Base-by-base conservation (phyloP, 495 filamentous ascomycete genomes). In the Barbatosphaeria neglecta region DNA sequence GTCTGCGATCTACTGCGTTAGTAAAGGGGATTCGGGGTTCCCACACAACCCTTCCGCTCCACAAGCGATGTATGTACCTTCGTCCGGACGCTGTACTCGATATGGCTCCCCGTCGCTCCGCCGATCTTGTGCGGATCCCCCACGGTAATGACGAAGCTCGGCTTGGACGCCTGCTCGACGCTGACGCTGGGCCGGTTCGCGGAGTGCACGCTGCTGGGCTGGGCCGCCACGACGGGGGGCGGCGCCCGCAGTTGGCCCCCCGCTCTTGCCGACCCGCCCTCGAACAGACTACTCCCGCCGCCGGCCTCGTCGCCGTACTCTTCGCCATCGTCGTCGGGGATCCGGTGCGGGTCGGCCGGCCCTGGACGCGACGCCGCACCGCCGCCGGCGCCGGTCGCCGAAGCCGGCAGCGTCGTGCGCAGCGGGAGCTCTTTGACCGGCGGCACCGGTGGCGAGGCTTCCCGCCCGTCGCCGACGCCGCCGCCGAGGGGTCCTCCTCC, bases 101-200 rank as follows among this genome's bases (percentile, higher is more conserved):
- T 98, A 65, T 98, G 92, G 50, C 89, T 94, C 57, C 85, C 94
- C 11, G 93, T 95, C 58, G 96, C 66, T 65, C 97, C 92, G 37
- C 92, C 93, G 46, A 98, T 90, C 64, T 97, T 98, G 62, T 95
- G 87, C 33, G 93, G 93, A 70, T 98, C 92, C 37, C 92, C 92
- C 11, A 98, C 92, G 2, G 73, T 78, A 50, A 98, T 95, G n/a
- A 86, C 72, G 62, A 97, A 97, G 22, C 73, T 83, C 11, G 92
- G 93, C 53, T 92, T 86, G 33, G 88, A 81, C 42, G 92, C 90
- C 65, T 90, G 85, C 60, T 95, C 87, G 37, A 96, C 68, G 55
- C 82, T 89, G 49, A 95, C 75, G 59, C 87, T 92, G 23, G 88
- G 86, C 51, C 87, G 84, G 22, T 76, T 77, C 50, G 82, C 75